These are phyloP conservation scores for Auricularia auricula-judae DNA, from an alignment of 768 basidiomycete genomes.

Conservation along the genomic window DNA sequence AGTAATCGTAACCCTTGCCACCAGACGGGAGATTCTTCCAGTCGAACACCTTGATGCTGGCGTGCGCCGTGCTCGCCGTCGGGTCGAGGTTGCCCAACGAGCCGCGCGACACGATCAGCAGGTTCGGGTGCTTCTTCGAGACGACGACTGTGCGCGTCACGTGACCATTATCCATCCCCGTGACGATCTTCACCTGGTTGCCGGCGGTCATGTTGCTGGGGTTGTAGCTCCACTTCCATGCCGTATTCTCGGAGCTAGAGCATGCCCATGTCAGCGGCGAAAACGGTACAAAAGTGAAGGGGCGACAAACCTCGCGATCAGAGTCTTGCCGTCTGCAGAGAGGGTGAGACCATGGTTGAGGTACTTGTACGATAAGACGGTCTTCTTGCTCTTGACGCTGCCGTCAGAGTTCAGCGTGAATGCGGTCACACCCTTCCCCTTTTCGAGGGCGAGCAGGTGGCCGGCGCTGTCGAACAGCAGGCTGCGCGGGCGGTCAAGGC, in stretches of 20 bases:
- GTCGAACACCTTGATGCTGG: neutral
- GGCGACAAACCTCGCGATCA: neutral
- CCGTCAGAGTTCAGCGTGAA: constrained; percentile 13
- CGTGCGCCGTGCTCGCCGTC: neutral
- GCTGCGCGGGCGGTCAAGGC: constrained; percentile 29
- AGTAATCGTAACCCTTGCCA: neutral
- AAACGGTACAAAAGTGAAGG: neutral
- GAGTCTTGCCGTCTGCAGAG: neutral
- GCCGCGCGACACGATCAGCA: constrained; percentile 29
- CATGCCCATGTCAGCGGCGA: neutral
- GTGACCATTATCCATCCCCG: neutral
- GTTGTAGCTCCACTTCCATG: neutral
- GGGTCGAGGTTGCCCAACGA: constrained; percentile 30
- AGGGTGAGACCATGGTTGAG: neutral
- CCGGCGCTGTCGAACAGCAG: constrained; percentile 27
- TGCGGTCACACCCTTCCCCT: constrained; percentile 31
- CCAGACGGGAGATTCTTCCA: neutral
- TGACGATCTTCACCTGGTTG: neutral
- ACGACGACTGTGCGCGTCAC: constrained; percentile 25
- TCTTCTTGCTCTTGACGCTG: neutral
- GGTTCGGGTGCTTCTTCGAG: constrained; percentile 15
- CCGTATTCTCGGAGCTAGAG: neutral
- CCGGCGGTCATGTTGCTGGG: neutral
- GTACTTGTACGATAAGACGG: neutral
- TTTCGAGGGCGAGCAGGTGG: constrained; percentile 33